phyloP scores from a whole-genome alignment of 768 basidiomycete species.

The Inosperma sp. region DNA sequence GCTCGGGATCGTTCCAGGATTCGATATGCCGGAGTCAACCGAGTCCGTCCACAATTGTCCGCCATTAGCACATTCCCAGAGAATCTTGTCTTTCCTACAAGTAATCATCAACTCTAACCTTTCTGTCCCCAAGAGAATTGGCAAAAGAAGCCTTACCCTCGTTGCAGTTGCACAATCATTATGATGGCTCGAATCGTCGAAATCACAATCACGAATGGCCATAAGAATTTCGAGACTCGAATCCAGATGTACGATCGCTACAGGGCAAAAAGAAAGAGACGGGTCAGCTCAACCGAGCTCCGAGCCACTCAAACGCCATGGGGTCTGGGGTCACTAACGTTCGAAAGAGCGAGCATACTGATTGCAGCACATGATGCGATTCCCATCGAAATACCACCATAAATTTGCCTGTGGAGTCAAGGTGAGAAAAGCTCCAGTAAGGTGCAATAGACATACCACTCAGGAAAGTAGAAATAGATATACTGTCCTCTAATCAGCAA shows the following conservation, averaged over 20 bases:
- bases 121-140: slow-evolving; percentile 17
- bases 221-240: slow-evolving; percentile 58
- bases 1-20: slow-evolving; percentile 43
- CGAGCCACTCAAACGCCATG: slow-evolving; percentile 20
- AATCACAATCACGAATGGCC: slow-evolving; percentile 68
- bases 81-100: slow-evolving; percentile 58
- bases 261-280: slow-evolving; percentile 15
- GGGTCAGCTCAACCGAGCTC: slow-evolving; percentile 17
- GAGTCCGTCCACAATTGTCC: slow-evolving; percentile 56
- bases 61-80: slow-evolving; percentile 71
- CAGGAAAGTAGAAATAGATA: slow-evolving; percentile 59
- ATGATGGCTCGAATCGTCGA: slow-evolving; percentile 59
- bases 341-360: slow-evolving; percentile 56
- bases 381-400: slow-evolving; percentile 58
- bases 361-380: slow-evolving; percentile 49
- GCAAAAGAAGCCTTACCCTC: slow-evolving; percentile 43
- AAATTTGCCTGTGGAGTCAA: slow-evolving; percentile 50
- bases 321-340: slow-evolving; percentile 40
- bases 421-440: slow-evolving; percentile 4
- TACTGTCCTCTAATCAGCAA: slow-evolving; percentile 58
- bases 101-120: slow-evolving; percentile 15
- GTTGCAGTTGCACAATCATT: slow-evolving; percentile 70
- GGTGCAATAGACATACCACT: slow-evolving; percentile 43
- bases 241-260: slow-evolving; percentile 71
- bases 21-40: slow-evolving; percentile 37